Evolutionary conservation across 2,329 filamentous ascomycete species (phyloP).

Genomic region (Bretziella fagacearum): DNA sequence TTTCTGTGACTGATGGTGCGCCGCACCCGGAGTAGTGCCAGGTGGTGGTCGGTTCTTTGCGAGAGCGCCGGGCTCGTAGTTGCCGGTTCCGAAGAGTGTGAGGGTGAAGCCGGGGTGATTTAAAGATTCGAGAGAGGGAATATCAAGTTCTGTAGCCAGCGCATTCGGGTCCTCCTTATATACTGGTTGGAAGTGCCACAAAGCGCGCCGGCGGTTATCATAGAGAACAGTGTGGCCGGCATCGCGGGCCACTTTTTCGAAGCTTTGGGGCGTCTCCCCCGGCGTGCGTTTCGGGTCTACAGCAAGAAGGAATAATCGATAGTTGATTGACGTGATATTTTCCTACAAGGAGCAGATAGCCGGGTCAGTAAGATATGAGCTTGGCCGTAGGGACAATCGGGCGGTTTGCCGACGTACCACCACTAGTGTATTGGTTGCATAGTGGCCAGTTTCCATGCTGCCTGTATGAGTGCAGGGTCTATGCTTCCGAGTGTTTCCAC

Average conservation of each 20-base stretch:
- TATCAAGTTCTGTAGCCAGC: not conserved
- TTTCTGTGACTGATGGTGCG: not conserved
- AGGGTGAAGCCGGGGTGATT: conserved; percentile 6
- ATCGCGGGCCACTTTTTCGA: conserved; percentile 34
- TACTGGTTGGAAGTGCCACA: conserved; percentile 38
- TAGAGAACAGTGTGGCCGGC: conserved; percentile 37
- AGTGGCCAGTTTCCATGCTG: conserved; percentile 48
- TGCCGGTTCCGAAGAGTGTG: not conserved
- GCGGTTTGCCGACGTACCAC: conserved; percentile 28
- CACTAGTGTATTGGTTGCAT: conserved; percentile 43
- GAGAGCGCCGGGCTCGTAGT: conserved; percentile 10
- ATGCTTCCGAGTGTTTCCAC: too few species aligned
- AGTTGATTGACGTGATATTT: conserved; percentile 38
- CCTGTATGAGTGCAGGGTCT: not conserved
- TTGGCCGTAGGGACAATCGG: not conserved
- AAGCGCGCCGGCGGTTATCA: conserved; percentile 31
- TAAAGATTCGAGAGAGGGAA: conserved; percentile 7
- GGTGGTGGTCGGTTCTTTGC: conserved; percentile 6
- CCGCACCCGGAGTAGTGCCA: not conserved
- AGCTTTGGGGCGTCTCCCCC: conserved; percentile 29
- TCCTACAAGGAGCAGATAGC: conserved; percentile 25
- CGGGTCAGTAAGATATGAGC: not conserved
- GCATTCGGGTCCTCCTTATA: conserved; percentile 24
- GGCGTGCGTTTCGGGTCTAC: conserved; percentile 29
- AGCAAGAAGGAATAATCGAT: conserved; percentile 36